Conservation (phyloP, 176 grass and related monocot species). For the Avena atlantica region DNA sequence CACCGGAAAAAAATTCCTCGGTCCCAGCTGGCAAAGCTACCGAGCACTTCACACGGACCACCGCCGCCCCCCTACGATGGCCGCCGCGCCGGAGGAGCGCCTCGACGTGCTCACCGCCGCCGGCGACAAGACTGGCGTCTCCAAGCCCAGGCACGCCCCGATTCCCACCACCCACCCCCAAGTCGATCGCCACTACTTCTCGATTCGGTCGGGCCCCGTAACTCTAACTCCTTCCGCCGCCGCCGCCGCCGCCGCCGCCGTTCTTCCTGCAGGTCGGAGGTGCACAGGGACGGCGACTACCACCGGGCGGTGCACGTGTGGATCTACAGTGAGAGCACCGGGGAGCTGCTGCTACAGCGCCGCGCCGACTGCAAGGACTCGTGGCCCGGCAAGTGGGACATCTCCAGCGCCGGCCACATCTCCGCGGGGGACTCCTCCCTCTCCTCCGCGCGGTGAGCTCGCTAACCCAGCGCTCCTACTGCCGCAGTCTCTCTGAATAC, state of each 20-base stretch:
- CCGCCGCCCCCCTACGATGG: slow-evolving; percentile 34
- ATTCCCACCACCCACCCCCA: neutral
- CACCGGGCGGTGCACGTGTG: slow-evolving; percentile 88
- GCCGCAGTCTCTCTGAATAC: neutral
- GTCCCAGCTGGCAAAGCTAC: neutral
- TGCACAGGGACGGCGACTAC: slow-evolving; percentile 83
- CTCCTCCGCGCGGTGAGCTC: slow-evolving; percentile 69
- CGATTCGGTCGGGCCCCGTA: slow-evolving; percentile 16
- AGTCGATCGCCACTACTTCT: slow-evolving; percentile 25
- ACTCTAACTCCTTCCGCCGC: neutral
- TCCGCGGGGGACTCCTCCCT: slow-evolving; percentile 90
- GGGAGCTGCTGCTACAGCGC: slow-evolving; percentile 85
- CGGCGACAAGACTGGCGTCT: slow-evolving; percentile 86
- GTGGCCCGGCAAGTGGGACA: slow-evolving; percentile 93
- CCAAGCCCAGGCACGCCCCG: slow-evolving; percentile 69
- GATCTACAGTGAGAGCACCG: slow-evolving; percentile 89
- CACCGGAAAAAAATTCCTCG: neutral
- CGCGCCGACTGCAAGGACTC: slow-evolving; percentile 92
- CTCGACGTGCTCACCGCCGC: slow-evolving; percentile 78
- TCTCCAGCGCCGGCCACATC: slow-evolving; percentile 89
- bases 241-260: neutral
- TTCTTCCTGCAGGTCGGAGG: slow-evolving; percentile 58
- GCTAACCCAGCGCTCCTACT: neutral
- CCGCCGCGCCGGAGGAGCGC: slow-evolving; percentile 60
- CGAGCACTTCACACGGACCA: neutral